Evolutionary conservation across 305 asterid genomes (phyloP), one percentile per base, ranked within the genome.

Genomic region (Ilex paraguariensis): DNA sequence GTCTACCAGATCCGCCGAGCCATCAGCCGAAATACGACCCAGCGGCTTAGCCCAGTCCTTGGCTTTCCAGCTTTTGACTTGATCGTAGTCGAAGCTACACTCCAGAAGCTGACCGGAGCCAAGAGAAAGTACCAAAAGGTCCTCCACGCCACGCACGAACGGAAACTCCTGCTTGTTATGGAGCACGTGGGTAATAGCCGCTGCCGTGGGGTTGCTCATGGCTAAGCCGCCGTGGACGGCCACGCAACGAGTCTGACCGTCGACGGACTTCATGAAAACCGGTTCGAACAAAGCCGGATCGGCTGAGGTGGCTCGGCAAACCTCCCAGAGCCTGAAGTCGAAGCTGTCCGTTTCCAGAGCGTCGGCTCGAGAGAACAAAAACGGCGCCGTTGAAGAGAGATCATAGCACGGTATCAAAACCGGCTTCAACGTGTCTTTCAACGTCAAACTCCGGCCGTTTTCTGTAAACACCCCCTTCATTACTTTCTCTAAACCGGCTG

Each of bases 161-260:
- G 98, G 97, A 54, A 92, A 92, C 70, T 92, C 98, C 71, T 89
- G 93, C 56, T 91, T 91, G 77, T 91, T 91, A 55, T 88, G 97
- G 56, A 91, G 79, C 65, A 91, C 97, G 78, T 90, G 98, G 15
- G 98, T 92, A 61, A 92, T 85, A 14, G 98, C 98, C 63, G 97
- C 98, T 21, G 95, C 88, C 56, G 97, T 81, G 11, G 98, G 98
- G 69, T 91, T 91, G 61, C 76, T 88, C 98, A 88, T 91, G 11
- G 92, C 90, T 63, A 91, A 48, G 14, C 92, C 88, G 5, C 98
- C 98, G 74, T 81, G 96, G n/a, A 91, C 80, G 12, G 86, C 98
- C 36, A 88, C 80, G 75, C 96, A 88, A 8, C 79, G 80, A 59
- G 91, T 91, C 69, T 70, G 69, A 10, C 91, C 96, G 82, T 91